phyloP scores from a whole-genome alignment of 2,329 filamentous ascomycete species.

The Daldinia eschscholtzii region DNA sequence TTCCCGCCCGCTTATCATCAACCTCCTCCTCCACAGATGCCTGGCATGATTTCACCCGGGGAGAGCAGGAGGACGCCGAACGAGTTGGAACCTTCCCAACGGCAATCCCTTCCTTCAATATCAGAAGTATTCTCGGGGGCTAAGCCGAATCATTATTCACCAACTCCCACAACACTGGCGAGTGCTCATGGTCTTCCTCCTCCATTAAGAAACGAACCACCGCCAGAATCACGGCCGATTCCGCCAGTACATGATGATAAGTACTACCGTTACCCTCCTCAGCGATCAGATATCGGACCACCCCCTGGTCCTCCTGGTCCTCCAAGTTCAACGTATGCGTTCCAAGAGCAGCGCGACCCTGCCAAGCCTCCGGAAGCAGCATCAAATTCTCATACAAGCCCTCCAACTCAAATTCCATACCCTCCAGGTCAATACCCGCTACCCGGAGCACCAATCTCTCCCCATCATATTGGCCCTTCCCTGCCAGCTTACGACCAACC shows the following conservation, averaged over 20 bases:
- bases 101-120: constrained; percentile 54
- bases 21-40: constrained; percentile 46
- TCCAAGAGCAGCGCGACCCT: constrained; percentile 48
- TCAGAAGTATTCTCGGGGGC: constrained; percentile 52
- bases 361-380: constrained; percentile 45
- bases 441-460: constrained; percentile 60
- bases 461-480: constrained; percentile 61
- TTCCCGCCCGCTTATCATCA: constrained; percentile 49
- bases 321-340: constrained; percentile 48
- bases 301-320: constrained; percentile 45
- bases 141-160: constrained; percentile 50
- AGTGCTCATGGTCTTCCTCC: constrained; percentile 49
- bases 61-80: constrained; percentile 49
- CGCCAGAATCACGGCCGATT: constrained; percentile 47
- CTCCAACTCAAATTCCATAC: constrained; percentile 56
- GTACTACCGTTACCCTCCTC: constrained; percentile 48
- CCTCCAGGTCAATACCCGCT: constrained; percentile 61
- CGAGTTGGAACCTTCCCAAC: constrained; percentile 47
- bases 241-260: constrained; percentile 51
- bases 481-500: constrained; percentile 62
- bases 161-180: constrained; percentile 47
- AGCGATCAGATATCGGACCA: constrained; percentile 47
- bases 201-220: constrained; percentile 49
- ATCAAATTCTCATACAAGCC: constrained; percentile 46
- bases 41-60: constrained; percentile 47